Conservation (phyloP, 1,139 yeast species). For the Suhomyces atakaporum region DNA sequence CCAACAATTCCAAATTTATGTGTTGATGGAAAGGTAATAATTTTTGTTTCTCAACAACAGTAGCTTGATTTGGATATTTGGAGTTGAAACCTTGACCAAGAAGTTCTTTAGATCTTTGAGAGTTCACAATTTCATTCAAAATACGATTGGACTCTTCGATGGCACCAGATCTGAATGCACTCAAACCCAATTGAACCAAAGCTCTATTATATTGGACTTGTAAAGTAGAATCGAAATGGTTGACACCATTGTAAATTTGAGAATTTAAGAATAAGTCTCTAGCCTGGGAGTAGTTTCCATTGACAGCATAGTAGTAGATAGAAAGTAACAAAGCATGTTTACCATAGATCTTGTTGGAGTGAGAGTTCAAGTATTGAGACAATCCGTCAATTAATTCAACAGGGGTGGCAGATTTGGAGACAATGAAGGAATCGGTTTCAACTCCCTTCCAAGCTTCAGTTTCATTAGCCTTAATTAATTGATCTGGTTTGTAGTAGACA, state of each 20-base stretch:
- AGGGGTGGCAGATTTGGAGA: conserved; percentile 35
- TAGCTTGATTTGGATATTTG: conserved; percentile 58
- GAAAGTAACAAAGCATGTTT: conserved; percentile 84
- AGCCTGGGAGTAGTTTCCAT: conserved; percentile 79
- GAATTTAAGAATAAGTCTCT: conserved; percentile 86
- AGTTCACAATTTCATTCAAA: conserved; percentile 84
- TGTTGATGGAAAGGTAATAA: conserved; percentile 98
- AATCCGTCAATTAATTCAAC: conserved; percentile 61
- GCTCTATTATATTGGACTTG: conserved; percentile 96
- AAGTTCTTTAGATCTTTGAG: conserved; percentile 85
- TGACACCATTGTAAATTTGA: conserved; percentile 79
- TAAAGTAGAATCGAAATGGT: conserved; percentile 78
- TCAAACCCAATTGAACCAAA: conserved; percentile 90
- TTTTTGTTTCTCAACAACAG: conserved; percentile 72
- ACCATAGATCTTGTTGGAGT: conserved; percentile 67
- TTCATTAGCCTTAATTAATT: conserved; percentile 71
- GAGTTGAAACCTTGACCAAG: conserved; percentile 91
- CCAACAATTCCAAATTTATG: conserved; percentile 91
- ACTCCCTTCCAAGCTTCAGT: conserved; percentile 65
- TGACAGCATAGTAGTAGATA: conserved; percentile 88
- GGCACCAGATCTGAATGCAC: conserved; percentile 91
- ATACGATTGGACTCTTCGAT: conserved; percentile 86
- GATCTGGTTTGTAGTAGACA: conserved; percentile 87
- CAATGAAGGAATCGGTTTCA: conserved; percentile 34
- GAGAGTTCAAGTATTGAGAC: conserved; percentile 64